Evolutionary conservation across 768 basidiomycete genomes (phyloP), one percentile per base, ranked within the genome.

Genomic region (Gelatoporia subvermispora): DNA sequence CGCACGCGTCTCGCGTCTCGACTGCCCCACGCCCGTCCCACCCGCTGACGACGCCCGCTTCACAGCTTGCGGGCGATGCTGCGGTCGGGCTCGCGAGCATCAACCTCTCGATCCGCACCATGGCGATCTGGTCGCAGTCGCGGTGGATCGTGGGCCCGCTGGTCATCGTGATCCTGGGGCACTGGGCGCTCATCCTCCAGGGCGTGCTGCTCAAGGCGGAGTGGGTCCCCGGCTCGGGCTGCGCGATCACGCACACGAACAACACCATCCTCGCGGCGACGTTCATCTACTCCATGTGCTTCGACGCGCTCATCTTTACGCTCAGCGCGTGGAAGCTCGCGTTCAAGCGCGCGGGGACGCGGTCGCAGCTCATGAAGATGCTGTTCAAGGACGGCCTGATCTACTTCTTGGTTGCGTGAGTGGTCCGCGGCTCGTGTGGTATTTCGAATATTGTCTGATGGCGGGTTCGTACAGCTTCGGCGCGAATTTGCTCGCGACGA

Each of bases 281-380:
- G 3, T 88, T 86, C 63, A 82, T 86, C 25, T 88, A 88, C 56
- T 80, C 84, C 24, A 88, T 88, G 86, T 70, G 72, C 58, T 85
- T 88, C 59, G 86, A 88, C 60, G 66, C 84, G 18, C 49, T 75
- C 23, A 82, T 86, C 35, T 71, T 87, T 39, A 50, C 68, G 21
- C 64, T 88, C 54, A 85, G 77, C 34, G 76, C 73, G 11, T 79
- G 76, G 64, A 86, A 83, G 59, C 73, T 88, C 20, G 56, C 63
- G 52, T 67, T 21, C 28, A 62, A 56, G 37, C 17, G 60, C 65
- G 28, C 28, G 28, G 28, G 28, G 28, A 34, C 78, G 73, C 55
- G 51, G 7, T 63, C 62, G 24, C 72, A 72, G 43, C 75, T 88
- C 13, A 72, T 78, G 20, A 72, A 73, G 24, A 70, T 88, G 69